A percentile compares a stretch with the other conserved stretches of the same genome.
Evolutionary conservation across 2,329 filamentous ascomycete species (phyloP).

Genomic region (Penicillium nordicum): DNA sequence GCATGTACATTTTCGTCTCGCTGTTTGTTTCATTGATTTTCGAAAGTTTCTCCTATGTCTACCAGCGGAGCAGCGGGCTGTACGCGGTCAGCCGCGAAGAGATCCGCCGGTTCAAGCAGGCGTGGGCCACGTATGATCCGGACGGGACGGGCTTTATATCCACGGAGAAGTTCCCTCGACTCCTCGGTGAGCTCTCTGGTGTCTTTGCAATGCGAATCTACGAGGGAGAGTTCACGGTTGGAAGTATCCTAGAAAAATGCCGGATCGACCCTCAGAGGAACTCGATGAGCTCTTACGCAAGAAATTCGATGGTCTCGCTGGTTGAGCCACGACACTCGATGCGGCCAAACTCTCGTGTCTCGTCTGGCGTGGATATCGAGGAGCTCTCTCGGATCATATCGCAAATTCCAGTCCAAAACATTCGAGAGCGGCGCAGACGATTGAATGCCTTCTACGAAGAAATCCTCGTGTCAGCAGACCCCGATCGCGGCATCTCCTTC

Average conservation of each 20-base stretch:
- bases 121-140: conserved; percentile 94
- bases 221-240: conserved; percentile 81
- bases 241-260: conserved; percentile 82
- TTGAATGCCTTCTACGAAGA: conserved; percentile 98
- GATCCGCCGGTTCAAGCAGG: conserved; percentile 94
- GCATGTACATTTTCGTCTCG: conserved; percentile 99
- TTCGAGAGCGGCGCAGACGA: conserved; percentile 69
- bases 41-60: conserved; percentile 99
- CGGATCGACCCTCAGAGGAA: conserved; percentile 50
- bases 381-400: conserved; percentile 71
- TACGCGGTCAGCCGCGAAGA: conserved; percentile 88
- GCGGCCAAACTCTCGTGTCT: conserved; percentile 34
- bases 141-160: conserved; percentile 86
- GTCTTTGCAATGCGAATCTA: conserved; percentile 98
- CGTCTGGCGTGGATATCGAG: conserved; percentile 65
- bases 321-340: conserved; percentile 14
- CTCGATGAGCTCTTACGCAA: conserved; percentile 2
- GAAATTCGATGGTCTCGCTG: conserved; percentile 37
- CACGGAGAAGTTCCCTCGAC: conserved; percentile 81
- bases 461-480: conserved; percentile 87
- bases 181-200: conserved; percentile 84
- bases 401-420: conserved; percentile 69
- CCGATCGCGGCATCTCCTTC: conserved; percentile 85
- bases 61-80: conserved; percentile 91
- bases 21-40: conserved; percentile 98